Conservation (phyloP, 495 filamentous ascomycete genomes). For the Hypoxylon crocopeplum region DNA sequence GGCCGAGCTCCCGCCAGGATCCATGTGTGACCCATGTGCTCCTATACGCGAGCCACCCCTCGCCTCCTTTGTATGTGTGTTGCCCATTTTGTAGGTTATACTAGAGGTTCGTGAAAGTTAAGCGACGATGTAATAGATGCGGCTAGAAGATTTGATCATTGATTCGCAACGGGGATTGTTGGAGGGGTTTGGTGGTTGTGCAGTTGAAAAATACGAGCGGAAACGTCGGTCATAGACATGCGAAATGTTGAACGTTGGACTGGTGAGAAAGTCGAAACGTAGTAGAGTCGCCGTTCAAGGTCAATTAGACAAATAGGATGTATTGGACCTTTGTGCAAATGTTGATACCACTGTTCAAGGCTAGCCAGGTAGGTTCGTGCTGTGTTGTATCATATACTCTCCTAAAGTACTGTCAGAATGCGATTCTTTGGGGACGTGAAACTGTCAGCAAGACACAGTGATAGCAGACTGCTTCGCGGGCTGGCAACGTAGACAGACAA, state of each 20-base stretch:
- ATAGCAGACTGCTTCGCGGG: neutral
- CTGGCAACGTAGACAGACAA: neutral
- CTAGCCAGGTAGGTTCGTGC: neutral
- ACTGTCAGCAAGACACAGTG: neutral
- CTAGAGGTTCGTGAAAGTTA: neutral
- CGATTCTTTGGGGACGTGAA: too few relatives aligned
- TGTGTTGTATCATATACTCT: slow-evolving; percentile 14
- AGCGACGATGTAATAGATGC: neutral
- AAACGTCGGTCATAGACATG: slow-evolving; percentile 11
- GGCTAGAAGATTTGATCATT: neutral
- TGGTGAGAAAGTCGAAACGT: neutral
- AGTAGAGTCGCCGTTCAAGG: neutral
- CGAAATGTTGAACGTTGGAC: slow-evolving; percentile 3
- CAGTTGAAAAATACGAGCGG: slow-evolving; percentile 9
- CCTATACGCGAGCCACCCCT: slow-evolving; percentile 53
- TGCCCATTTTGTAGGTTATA: slow-evolving; percentile 56
- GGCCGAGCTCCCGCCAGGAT: slow-evolving; percentile 42
- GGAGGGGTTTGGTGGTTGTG: too few relatives aligned
- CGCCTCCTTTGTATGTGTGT: slow-evolving; percentile 66
- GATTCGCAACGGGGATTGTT: too few relatives aligned
- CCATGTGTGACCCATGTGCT: slow-evolving; percentile 41
- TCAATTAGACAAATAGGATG: neutral
- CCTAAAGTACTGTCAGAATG: slow-evolving; percentile 17
- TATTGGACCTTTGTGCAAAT: neutral
- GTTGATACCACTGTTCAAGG: slow-evolving; percentile 3